Evolutionary conservation across 305 asterid species (phyloP).

Genomic region (Fraxinus sp.): DNA sequence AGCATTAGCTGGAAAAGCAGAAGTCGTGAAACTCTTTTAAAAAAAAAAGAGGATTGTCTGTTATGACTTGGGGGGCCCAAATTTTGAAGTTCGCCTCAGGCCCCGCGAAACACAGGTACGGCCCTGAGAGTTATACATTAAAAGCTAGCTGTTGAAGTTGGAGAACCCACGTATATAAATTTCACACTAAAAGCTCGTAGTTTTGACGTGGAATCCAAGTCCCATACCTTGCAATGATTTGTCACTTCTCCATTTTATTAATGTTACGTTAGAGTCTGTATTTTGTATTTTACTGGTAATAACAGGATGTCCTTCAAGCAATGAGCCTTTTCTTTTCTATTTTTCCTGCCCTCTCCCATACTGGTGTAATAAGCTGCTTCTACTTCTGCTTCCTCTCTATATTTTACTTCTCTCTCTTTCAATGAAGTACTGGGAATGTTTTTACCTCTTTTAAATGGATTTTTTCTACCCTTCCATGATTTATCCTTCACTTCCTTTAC

Average conservation of each 20-base stretch:
- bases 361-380: neutral
- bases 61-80: too few relatives aligned
- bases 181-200: neutral
- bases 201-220: neutral
- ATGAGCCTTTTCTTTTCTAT: neutral
- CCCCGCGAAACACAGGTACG: too few relatives aligned
- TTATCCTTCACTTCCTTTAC: neutral
- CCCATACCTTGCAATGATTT: neutral
- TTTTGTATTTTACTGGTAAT: neutral
- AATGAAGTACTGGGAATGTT: neutral
- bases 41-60: too few relatives aligned
- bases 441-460: neutral
- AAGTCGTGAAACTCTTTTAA: too few relatives aligned
- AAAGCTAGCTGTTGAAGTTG: neutral
- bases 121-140: neutral
- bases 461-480: neutral
- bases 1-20: too few relatives aligned
- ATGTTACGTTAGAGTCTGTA: neutral
- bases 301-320: neutral
- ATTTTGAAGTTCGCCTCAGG: too few relatives aligned
- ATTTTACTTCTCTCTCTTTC: neutral
- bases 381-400: neutral
- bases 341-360: neutral
- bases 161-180: neutral
- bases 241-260: neutral